These are phyloP conservation scores for Umbelopsis sp. DNA, from an alignment of 371 early-diverging fungal genomes.

Conservation along the genomic window DNA sequence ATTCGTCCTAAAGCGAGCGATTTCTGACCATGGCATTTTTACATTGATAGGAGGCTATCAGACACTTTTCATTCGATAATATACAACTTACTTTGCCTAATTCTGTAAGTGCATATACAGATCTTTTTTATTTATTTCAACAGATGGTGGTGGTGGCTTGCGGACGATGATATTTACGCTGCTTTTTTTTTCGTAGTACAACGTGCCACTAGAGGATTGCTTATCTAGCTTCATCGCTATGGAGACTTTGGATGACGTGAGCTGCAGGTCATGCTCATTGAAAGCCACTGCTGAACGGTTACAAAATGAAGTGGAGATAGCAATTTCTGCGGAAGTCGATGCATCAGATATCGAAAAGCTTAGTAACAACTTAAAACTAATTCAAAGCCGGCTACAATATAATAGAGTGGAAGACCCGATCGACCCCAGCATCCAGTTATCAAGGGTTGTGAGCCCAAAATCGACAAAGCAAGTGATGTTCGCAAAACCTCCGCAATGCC, in stretches of 20 bases:
- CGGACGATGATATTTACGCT: neutral
- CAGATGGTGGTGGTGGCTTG: neutral
- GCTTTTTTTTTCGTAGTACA: constrained; percentile 28
- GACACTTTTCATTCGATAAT: constrained; percentile 74
- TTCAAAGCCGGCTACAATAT: constrained; percentile 28
- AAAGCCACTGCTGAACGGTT: constrained; percentile 45
- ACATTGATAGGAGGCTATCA: constrained; percentile 44
- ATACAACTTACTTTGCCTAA: constrained; percentile 67
- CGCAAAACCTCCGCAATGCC: constrained; percentile 58
- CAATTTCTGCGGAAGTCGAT: constrained; percentile 20
- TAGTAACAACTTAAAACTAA: neutral
- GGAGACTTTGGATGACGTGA: constrained; percentile 74
- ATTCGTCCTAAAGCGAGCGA: no score
- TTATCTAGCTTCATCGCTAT: constrained; percentile 64
- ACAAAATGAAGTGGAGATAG: constrained; percentile 38
- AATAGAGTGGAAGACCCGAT: constrained; percentile 25
- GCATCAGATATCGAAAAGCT: neutral
- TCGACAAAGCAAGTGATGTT: constrained; percentile 67
- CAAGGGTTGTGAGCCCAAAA: constrained; percentile 25
- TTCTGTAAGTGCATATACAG: constrained; percentile 36
- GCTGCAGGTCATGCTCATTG: constrained; percentile 75
- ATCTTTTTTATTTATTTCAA: neutral
- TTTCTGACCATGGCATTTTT: neutral
- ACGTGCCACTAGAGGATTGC: constrained; percentile 66
- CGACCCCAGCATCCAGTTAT: constrained; percentile 25